phyloP scores from a whole-genome alignment of 441 rosid genomes.

The Heliophila coronopifolia region DNA sequence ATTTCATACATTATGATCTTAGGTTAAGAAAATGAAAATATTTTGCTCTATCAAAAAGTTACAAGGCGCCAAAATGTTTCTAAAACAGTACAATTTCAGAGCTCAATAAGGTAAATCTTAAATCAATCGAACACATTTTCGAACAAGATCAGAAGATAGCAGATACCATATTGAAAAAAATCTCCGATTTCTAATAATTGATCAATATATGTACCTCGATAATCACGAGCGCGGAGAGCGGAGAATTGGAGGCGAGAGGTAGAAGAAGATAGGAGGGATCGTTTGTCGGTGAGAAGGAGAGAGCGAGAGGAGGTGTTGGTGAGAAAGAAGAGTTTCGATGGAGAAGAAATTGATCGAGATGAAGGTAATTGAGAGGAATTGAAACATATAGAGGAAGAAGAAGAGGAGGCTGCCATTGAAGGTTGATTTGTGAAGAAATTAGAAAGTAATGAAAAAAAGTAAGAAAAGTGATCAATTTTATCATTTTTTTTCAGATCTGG shows the following conservation, averaged over 20 bases:
- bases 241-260: conserved; percentile 31
- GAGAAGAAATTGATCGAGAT: conserved; percentile 13
- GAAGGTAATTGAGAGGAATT: conserved; percentile 8
- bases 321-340: conserved; percentile 19
- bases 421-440: neutral
- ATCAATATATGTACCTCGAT: conserved; percentile 36
- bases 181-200: too few relatives aligned
- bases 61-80: too few relatives aligned
- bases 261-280: conserved; percentile 14
- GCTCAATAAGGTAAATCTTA: neutral
- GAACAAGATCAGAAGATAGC: neutral
- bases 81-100: too few relatives aligned
- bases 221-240: conserved; percentile 30
- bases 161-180: too few relatives aligned
- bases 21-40: too few relatives aligned
- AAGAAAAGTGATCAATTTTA: neutral
- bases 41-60: too few relatives aligned
- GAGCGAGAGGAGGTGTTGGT: conserved; percentile 19
- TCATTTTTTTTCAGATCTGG: neutral
- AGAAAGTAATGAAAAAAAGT: neutral
- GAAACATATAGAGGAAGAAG: conserved; percentile 20
- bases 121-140: neutral
- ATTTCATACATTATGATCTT: too few relatives aligned
- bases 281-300: conserved; percentile 20
- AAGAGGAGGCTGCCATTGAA: conserved; percentile 26